Conservation (phyloP, 495 filamentous ascomycete genomes). For the Talaromyces adpressus region DNA sequence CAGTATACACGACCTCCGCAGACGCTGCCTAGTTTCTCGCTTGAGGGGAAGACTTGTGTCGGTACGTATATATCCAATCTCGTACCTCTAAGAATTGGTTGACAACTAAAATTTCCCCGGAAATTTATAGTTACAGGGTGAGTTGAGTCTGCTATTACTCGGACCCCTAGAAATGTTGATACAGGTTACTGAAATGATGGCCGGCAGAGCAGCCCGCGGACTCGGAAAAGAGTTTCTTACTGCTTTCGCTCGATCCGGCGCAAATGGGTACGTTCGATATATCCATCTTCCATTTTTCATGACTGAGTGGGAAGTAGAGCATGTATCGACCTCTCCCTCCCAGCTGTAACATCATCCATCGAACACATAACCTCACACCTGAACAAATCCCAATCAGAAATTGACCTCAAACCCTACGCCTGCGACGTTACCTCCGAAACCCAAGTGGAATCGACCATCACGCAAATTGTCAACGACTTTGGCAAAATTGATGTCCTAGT, state of each 20-base stretch:
- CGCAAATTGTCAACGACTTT: slow-evolving; percentile 50
- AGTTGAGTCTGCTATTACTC: neutral
- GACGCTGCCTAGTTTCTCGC: slow-evolving; percentile 19
- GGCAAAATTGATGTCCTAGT: slow-evolving; percentile 61
- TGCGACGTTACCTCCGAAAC: slow-evolving; percentile 44
- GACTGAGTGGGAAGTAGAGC: slow-evolving; percentile 1
- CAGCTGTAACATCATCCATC: slow-evolving; percentile 19
- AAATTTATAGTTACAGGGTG: slow-evolving; percentile 13
- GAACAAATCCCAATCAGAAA: neutral
- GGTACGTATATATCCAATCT: neutral
- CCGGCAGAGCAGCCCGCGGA: slow-evolving; percentile 14
- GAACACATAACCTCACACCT: slow-evolving; percentile 43
- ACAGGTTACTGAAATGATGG: neutral
- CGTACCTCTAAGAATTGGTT: neutral
- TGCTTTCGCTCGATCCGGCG: slow-evolving; percentile 20
- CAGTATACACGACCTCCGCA: neutral
- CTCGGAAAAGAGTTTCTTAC: slow-evolving; percentile 22
- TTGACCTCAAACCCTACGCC: slow-evolving; percentile 59
- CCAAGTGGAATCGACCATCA: slow-evolving; percentile 41
- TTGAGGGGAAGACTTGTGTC: slow-evolving; percentile 23
- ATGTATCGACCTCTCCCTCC: slow-evolving; percentile 17
- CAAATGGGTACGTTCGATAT: slow-evolving; percentile 10
- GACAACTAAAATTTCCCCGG: neutral
- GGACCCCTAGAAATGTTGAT: too few relatives aligned
- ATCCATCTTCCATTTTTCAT: too few relatives aligned